phyloP scores from a whole-genome alignment of 2,329 filamentous ascomycete species.

The Colletotrichum sidae region DNA sequence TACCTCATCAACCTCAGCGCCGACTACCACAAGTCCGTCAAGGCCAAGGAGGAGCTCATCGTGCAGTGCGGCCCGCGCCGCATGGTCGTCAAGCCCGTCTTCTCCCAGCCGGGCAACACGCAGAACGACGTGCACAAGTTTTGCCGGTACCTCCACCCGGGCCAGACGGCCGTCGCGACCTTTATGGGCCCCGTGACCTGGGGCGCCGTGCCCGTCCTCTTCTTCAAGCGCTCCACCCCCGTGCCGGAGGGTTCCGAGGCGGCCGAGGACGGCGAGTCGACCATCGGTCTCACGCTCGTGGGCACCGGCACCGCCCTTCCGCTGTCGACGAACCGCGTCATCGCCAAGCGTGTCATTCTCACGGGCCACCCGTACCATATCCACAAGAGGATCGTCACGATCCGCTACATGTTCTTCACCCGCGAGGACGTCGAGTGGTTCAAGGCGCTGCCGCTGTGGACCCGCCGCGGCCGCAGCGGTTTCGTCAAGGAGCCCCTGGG shows the following conservation, averaged over 20 bases:
- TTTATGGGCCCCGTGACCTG: slow-evolving; percentile 93
- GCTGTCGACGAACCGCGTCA: slow-evolving; percentile 79
- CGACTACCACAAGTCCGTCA: slow-evolving; percentile 80
- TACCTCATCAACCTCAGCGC: slow-evolving; percentile 88
- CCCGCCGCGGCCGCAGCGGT: slow-evolving; percentile 85
- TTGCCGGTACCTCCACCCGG: slow-evolving; percentile 90
- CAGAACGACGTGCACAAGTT: slow-evolving; percentile 99
- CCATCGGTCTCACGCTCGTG: slow-evolving; percentile 75
- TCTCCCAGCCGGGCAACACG: slow-evolving; percentile 89
- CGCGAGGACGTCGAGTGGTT: slow-evolving; percentile 96
- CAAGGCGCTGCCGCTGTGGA: slow-evolving; percentile 96
- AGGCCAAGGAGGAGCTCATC: slow-evolving; percentile 91
- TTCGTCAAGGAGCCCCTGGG: slow-evolving; percentile 95
- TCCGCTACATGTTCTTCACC: slow-evolving; percentile 99
- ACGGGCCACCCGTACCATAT: slow-evolving; percentile 99
- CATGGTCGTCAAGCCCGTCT: slow-evolving; percentile 89
- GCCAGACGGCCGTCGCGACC: slow-evolving; percentile 87
- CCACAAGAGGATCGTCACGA: slow-evolving; percentile 95
- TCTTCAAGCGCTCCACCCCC: slow-evolving; percentile 75
- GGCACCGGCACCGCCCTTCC: slow-evolving; percentile 89
- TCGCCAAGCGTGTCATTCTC: slow-evolving; percentile 93
- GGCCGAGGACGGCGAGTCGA: slow-evolving; percentile 51
- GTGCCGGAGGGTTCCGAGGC: slow-evolving; percentile 51
- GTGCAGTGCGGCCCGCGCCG: slow-evolving; percentile 91
- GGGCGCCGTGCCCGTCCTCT: slow-evolving; percentile 90